Evolutionary conservation across 805 yeast genomes (phyloP).

Genomic region (Pichia californica): DNA sequence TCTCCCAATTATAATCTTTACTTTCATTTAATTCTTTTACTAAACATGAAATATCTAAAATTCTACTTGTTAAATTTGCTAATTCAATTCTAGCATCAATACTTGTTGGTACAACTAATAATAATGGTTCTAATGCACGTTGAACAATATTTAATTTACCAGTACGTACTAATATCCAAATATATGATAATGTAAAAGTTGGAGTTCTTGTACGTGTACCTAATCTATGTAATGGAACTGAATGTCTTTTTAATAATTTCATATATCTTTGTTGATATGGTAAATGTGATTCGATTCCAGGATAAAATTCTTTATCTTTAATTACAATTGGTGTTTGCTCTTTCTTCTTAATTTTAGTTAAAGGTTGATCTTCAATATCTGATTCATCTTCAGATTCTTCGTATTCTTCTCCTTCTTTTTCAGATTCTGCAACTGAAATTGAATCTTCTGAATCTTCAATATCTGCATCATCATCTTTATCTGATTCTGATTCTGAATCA

Average conservation of each 20-base stretch:
- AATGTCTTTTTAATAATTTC: slow-evolving; percentile 2
- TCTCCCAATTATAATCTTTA: slow-evolving; percentile 1
- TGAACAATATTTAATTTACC: slow-evolving; percentile 5
- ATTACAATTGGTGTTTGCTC: slow-evolving; percentile 1
- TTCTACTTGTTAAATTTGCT: slow-evolving; percentile 4
- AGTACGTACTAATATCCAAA: slow-evolving; percentile 7
- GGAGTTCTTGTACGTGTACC: slow-evolving; percentile 10
- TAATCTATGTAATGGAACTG: slow-evolving; percentile 7
- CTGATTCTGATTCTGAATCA: slow-evolving; percentile 1
- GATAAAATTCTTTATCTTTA: slow-evolving; percentile 2
- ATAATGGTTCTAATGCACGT: slow-evolving; percentile 7
- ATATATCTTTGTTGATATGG: slow-evolving; percentile 7
- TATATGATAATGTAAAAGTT: slow-evolving; percentile 6
- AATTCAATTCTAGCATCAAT: slow-evolving; percentile 9
- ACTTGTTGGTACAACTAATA: slow-evolving; percentile 9
- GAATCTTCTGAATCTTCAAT: neutral
- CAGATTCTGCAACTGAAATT: neutral
- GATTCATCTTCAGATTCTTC: neutral
- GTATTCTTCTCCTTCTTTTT: neutral
- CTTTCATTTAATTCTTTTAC: neutral
- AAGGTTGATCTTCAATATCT: neutral
- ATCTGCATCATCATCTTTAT: slow-evolving; percentile 6
- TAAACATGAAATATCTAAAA: slow-evolving; percentile 3
- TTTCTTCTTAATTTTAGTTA: neutral
- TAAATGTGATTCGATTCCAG: neutral